Percentiles rank a stretch among this genome's conserved stretches.
Conservation (phyloP, 768 basidiomycete genomes). For the Cubamyces sp. region DNA sequence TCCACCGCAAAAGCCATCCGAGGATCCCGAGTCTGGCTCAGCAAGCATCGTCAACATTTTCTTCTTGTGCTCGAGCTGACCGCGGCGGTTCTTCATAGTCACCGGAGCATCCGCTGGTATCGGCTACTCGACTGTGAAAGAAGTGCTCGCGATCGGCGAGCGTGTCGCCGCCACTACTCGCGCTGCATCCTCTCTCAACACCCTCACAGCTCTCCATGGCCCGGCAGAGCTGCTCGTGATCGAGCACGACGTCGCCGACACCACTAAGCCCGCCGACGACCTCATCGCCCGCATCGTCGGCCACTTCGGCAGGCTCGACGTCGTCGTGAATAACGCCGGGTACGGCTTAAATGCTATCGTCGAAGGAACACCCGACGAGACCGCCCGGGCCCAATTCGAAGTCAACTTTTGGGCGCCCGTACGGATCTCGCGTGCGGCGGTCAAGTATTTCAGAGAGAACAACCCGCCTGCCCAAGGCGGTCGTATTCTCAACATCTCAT, state of each 20-base stretch:
- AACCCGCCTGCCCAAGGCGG: slow-evolving; percentile 26
- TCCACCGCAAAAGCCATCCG: background rate
- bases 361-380: slow-evolving; percentile 40
- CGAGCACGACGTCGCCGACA: slow-evolving; percentile 36
- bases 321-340: slow-evolving; percentile 37
- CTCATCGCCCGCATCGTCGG: slow-evolving; percentile 18
- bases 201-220: slow-evolving; percentile 29
- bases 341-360: slow-evolving; percentile 38
- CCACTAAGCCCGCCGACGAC: slow-evolving; percentile 17
- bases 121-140: slow-evolving; percentile 35
- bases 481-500: slow-evolving; percentile 39
- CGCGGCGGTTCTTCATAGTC: slow-evolving; percentile 22
- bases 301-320: slow-evolving; percentile 37
- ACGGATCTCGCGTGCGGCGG: slow-evolving; percentile 34
- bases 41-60: background rate
- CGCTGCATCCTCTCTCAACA: slow-evolving; percentile 28
- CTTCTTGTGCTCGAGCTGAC: background rate
- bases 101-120: slow-evolving; percentile 41
- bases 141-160: slow-evolving; percentile 38
- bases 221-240: slow-evolving; percentile 35
- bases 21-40: slow-evolving; percentile 16
- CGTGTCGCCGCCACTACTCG: slow-evolving; percentile 41
- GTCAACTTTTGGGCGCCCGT: slow-evolving; percentile 51
- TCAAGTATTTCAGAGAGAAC: slow-evolving; percentile 25
- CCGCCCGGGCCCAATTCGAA: slow-evolving; percentile 44